Evolutionary conservation across 345 rosid species (phyloP).

Genomic region (Leavenworthia alabamica): DNA sequence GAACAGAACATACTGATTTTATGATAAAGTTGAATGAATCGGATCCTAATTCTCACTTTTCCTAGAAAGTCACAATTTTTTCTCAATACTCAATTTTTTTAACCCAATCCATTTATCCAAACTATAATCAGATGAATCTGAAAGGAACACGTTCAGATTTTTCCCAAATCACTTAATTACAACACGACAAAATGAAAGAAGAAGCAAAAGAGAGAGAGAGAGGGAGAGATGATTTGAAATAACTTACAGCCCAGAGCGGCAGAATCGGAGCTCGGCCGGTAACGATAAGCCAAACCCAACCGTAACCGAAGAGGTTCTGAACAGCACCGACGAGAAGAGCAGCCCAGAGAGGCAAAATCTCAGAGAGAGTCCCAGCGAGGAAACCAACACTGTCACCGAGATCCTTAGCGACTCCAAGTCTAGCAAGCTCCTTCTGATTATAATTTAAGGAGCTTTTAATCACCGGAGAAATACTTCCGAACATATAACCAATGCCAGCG

Average conservation of each 20-base stretch:
- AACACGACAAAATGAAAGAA: neutral
- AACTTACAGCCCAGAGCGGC: slow-evolving; percentile 96
- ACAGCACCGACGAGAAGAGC: slow-evolving; percentile 84
- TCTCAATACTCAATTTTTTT: neutral
- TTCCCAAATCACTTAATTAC: neutral
- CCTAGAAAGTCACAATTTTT: slow-evolving; percentile 2
- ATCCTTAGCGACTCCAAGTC: slow-evolving; percentile 93
- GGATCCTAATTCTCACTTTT: neutral
- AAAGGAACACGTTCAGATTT: neutral
- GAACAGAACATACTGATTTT: neutral
- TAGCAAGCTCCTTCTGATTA: slow-evolving; percentile 75
- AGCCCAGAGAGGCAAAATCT: slow-evolving; percentile 91
- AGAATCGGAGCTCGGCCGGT: slow-evolving; percentile 65
- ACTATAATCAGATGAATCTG: slow-evolving; percentile 8
- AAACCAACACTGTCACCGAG: slow-evolving; percentile 97
- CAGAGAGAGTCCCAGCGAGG: slow-evolving; percentile 80
- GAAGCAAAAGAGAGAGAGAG: neutral
- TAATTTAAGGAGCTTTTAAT: slow-evolving; percentile 81
- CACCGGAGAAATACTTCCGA: slow-evolving; percentile 95
- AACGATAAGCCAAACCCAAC: slow-evolving; percentile 93
- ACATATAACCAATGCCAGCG: slow-evolving; percentile 89
- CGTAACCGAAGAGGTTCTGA: slow-evolving; percentile 85
- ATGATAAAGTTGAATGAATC: neutral
- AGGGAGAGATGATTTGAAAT: neutral
- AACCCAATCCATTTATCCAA: neutral